Evolutionary conservation across 129 eudicot species (phyloP).

Genomic region (Chrysanthemum makinoi): DNA sequence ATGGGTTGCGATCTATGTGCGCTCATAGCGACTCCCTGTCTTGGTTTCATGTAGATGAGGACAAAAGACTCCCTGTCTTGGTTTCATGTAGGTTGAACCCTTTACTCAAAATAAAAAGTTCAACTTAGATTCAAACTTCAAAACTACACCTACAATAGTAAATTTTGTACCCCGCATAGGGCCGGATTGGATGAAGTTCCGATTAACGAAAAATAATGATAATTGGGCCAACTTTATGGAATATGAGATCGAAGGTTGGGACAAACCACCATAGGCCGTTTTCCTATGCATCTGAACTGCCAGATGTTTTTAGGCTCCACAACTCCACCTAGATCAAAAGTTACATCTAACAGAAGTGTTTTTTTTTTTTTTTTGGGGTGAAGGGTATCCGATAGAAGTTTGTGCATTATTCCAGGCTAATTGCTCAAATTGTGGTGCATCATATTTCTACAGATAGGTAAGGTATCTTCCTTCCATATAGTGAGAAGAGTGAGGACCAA

Average conservation of each 20-base stretch:
- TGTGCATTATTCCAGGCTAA: not conserved
- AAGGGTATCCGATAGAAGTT: too few species aligned
- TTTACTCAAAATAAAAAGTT: not conserved
- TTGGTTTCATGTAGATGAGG: too few species aligned
- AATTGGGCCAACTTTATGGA: not conserved
- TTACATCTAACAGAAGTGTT: not conserved
- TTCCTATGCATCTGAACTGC: not conserved
- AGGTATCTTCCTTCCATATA: not conserved
- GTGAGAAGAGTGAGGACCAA: not conserved
- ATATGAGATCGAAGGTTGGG: not conserved
- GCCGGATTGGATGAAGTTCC: not conserved
- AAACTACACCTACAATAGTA: not conserved
- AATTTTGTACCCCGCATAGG: not conserved
- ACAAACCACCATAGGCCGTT: constrained; percentile 3
- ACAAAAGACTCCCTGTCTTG: too few species aligned
- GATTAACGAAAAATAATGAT: too few species aligned
- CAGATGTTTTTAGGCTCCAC: not conserved
- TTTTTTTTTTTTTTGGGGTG: too few species aligned
- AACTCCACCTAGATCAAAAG: not conserved
- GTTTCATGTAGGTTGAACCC: too few species aligned
- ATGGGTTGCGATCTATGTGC: too few species aligned
- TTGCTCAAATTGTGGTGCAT: not conserved
- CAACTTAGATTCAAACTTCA: not conserved
- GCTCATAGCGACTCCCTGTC: too few species aligned
- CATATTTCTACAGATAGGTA: not conserved